Base-by-base conservation (phyloP, 1,284 basidiomycete genomes). In the Apiotrichum sp. region DNA sequence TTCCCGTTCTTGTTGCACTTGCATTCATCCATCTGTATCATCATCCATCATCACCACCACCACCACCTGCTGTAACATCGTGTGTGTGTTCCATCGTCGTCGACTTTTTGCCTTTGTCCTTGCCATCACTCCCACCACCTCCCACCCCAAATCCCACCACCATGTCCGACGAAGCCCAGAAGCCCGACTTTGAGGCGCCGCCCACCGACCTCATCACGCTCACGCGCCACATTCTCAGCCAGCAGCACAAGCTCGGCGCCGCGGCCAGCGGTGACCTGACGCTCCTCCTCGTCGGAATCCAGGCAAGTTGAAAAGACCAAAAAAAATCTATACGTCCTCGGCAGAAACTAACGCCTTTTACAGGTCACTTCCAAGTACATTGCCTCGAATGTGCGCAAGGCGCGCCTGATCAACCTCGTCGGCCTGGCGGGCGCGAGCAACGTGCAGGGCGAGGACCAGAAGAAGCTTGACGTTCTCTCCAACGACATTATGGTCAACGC, bases 401-500 rank as follows among this genome's bases (percentile, higher is more conserved):
- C 96, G 32, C 85, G 95, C 53, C 81, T 99, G 65, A 97, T 98
- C 80, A 98, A 99, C 77, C 83, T 99, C 88, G 87, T 98, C 66
- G 96, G 96, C 38, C 82, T 93, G 22, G 96, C 96, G 10, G 96
- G 96, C 22, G 90, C 93, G 70, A 88, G 88, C 47, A 99, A 98
- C 73, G 88, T 96, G 11, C 92, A 96, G 77, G 96, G 96, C 49
- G 96, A 98, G 76, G 96, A 98, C 74, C 96, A 99, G 81, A 99
- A 99, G 83, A 99, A 99, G 80, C 83, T 99, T 56, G 95, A 98
- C 73, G 88, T 98, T 22, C 82, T 98, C 51, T 90, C 93, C 29
- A 98, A 99, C 77, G 93, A 99, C 75, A 98, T 98, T 82, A 98
- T 99, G 96, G 84, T 98, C 75, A 98, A 98, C 70, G 85, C 89